These are phyloP conservation scores for Platanus orientalis DNA, from an alignment of 164 flowering plant species.

Conservation along the genomic window DNA sequence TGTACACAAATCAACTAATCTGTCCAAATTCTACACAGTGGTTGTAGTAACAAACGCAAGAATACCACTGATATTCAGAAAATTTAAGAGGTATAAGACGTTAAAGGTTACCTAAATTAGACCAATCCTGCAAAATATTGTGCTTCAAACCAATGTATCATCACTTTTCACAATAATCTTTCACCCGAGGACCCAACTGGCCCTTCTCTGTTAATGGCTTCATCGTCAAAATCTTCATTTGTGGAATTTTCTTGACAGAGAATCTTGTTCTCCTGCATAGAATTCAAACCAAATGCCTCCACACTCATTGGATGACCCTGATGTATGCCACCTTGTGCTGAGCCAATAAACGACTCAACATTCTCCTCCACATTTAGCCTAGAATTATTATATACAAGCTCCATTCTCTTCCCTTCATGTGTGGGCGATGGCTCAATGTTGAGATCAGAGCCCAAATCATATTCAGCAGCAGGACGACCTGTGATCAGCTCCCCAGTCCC, in stretches of 20 bases:
- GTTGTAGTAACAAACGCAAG: constrained; percentile 7
- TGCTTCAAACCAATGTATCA: background rate
- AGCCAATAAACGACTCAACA: constrained; percentile 28
- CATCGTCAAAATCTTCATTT: constrained; percentile 74
- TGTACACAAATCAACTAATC: background rate
- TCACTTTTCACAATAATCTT: constrained; percentile 29
- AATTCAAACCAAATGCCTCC: constrained; percentile 45
- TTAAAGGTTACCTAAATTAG: constrained; percentile 22
- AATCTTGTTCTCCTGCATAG: constrained; percentile 46
- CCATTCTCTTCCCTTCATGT: constrained; percentile 38
- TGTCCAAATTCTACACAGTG: constrained; percentile 1
- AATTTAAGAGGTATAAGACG: background rate
- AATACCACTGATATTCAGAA: background rate
- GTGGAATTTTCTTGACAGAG: constrained; percentile 76
- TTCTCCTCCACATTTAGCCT: constrained; percentile 35
- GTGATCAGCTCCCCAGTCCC: constrained; percentile 44
- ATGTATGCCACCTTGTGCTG: constrained; percentile 26
- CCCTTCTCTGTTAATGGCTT: constrained; percentile 44
- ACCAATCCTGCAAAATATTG: constrained; percentile 9
- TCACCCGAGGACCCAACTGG: constrained; percentile 39
- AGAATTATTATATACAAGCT: constrained; percentile 30
- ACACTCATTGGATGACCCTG: constrained; percentile 41
- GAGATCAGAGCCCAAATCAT: constrained; percentile 54
- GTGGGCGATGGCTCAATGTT: constrained; percentile 45
- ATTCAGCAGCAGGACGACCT: constrained; percentile 27